These are phyloP conservation scores for Arthromyces matolae DNA, from an alignment of 768 basidiomycete genomes.

Conservation along the genomic window DNA sequence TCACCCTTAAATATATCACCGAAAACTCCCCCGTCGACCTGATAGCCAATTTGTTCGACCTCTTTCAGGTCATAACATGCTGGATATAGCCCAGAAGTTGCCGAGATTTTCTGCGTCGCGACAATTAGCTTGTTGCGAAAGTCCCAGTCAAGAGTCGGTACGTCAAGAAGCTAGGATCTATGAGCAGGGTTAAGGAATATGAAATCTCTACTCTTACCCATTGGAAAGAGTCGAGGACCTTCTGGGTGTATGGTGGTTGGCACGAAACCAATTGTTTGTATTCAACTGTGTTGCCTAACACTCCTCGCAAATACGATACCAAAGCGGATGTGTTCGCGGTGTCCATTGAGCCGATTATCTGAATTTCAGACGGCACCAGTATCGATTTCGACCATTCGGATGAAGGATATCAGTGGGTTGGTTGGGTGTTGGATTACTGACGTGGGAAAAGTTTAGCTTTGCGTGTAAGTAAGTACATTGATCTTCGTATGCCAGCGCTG, in stretches of 20 bases:
- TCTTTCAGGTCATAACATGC: background rate
- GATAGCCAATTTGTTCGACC: background rate
- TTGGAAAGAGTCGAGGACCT: background rate
- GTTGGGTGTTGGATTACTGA: too few relatives aligned
- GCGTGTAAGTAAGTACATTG: too few relatives aligned
- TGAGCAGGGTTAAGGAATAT: background rate
- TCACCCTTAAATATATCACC: conserved; percentile 2
- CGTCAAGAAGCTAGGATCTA: background rate
- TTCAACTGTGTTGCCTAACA: too few relatives aligned
- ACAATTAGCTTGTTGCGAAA: background rate
- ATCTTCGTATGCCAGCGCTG: too few relatives aligned
- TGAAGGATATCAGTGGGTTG: too few relatives aligned
- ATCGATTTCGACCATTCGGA: too few relatives aligned
- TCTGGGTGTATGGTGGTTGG: background rate
- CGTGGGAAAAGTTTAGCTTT: too few relatives aligned
- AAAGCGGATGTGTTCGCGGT: too few relatives aligned
- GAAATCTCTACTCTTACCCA: background rate
- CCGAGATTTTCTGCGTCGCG: background rate
- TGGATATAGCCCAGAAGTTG: background rate
- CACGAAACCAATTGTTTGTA: too few relatives aligned
- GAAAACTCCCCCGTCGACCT: background rate
- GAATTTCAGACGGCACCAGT: too few relatives aligned
- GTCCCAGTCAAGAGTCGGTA: background rate
- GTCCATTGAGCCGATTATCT: too few relatives aligned
- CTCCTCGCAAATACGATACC: too few relatives aligned